These are phyloP conservation scores for Fraxinus pennsylvanica DNA, from an alignment of 257 asterid genomes.

Conservation along the genomic window DNA sequence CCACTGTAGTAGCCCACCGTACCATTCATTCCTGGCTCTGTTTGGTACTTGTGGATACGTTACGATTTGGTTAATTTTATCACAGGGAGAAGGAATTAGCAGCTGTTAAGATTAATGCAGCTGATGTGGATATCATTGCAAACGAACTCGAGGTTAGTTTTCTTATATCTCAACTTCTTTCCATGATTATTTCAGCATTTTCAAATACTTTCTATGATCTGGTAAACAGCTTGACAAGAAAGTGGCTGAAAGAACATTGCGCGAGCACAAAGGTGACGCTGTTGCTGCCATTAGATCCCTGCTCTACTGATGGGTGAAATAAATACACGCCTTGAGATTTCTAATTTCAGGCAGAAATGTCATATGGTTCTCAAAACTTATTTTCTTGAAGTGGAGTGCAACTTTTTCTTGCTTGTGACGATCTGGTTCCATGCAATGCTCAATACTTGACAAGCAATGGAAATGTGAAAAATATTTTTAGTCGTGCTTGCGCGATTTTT, in stretches of 20 bases:
- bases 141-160: slow-evolving; percentile 74
- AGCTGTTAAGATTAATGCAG: slow-evolving; percentile 87
- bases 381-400: neutral
- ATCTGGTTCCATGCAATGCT: neutral
- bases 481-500: neutral
- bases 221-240: slow-evolving; percentile 76
- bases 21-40: too few relatives aligned
- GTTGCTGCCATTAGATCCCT: slow-evolving; percentile 89
- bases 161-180: neutral
- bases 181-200: neutral
- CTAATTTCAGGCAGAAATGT: neutral
- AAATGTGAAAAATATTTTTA: neutral
- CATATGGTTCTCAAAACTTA: neutral
- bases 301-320: slow-evolving; percentile 44
- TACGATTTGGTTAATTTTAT: slow-evolving; percentile 6
- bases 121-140: slow-evolving; percentile 80
- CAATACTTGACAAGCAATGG: neutral
- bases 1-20: too few relatives aligned
- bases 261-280: slow-evolving; percentile 94
- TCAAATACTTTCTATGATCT: neutral
- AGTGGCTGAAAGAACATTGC: slow-evolving; percentile 81
- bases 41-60: too few relatives aligned
- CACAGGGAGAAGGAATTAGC: slow-evolving; percentile 94
- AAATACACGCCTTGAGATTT: neutral
- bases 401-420: neutral